A percentile compares a stretch with the other conserved stretches of the same genome.
phyloP scores from a whole-genome alignment of 2,329 filamentous ascomycete species.

The Aspergillus candidus region DNA sequence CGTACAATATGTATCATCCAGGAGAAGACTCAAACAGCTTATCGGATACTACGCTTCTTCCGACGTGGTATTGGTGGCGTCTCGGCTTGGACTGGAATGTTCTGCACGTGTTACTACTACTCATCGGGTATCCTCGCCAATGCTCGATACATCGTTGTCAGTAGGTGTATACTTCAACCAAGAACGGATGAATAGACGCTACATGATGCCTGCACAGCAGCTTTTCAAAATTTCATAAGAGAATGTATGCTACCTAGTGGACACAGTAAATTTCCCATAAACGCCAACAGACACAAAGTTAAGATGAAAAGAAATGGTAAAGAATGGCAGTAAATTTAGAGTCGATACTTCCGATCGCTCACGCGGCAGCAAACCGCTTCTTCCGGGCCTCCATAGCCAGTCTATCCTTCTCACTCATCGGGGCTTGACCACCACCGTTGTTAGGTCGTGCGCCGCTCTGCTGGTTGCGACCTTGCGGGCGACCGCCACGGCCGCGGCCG shows the following conservation, averaged over 20 bases:
- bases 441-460: conserved; percentile 3
- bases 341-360: not conserved
- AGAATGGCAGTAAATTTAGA: conserved; percentile 4
- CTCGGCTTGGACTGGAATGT: no score
- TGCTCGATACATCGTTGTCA: no score
- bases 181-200: not conserved
- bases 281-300: conserved; percentile 18
- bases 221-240: no score
- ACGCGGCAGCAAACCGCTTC: conserved; percentile 39
- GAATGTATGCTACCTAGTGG: no score
- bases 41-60: no score
- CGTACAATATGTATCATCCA: no score
- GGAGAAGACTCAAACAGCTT: no score
- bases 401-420: conserved; percentile 37
- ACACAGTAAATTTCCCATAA: conserved; percentile 13
- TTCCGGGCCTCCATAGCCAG: conserved; percentile 43
- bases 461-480: conserved; percentile 10
- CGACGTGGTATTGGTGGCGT: no score
- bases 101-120: no score
- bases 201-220: no score
- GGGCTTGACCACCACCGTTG: no score
- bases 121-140: not conserved
- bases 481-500: conserved; percentile 5
- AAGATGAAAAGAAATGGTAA: conserved; percentile 11
- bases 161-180: not conserved